Evolutionary conservation across 768 basidiomycete species (phyloP).

Genomic region (Leccinum barrowsii): DNA sequence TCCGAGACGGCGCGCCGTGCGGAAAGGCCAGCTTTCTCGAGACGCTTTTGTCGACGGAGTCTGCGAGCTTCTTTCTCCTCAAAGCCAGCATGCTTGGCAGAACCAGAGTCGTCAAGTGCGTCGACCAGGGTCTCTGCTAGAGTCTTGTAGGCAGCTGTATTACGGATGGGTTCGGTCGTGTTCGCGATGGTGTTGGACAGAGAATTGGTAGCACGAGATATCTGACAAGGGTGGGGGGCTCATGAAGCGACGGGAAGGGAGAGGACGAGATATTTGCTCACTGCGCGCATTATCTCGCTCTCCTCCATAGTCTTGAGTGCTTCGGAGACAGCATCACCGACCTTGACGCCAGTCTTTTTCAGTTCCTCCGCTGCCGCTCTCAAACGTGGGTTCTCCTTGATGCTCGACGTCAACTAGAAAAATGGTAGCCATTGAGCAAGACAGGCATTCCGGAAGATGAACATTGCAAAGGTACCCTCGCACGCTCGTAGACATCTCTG

Average conservation of each 20-base stretch:
- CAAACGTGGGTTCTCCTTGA: constrained; percentile 92
- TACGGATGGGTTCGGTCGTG: constrained; percentile 95
- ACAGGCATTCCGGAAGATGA: background rate
- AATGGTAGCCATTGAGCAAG: constrained; percentile 3
- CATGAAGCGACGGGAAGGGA: background rate
- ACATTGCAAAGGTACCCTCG: constrained; percentile 61
- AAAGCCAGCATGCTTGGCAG: constrained; percentile 92
- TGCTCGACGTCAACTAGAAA: constrained; percentile 82
- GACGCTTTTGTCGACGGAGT: constrained; percentile 69
- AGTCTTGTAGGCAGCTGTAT: constrained; percentile 91
- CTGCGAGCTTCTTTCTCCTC: constrained; percentile 92
- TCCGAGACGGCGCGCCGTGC: constrained; percentile 51
- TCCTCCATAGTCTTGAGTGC: constrained; percentile 94
- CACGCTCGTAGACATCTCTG: constrained; percentile 88
- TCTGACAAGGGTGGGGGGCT: constrained; percentile 39
- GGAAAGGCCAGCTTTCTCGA: constrained; percentile 79
- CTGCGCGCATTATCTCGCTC: constrained; percentile 85
- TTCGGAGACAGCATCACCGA: constrained; percentile 91
- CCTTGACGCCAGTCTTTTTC: constrained; percentile 82
- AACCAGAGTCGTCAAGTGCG: constrained; percentile 90
- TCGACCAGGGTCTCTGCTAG: constrained; percentile 87
- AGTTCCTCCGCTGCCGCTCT: constrained; percentile 93
- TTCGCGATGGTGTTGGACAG: constrained; percentile 82
- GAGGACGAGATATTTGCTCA: constrained; percentile 36
- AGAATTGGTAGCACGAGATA: constrained; percentile 80